A percentile compares a stretch with the other conserved stretches of the same genome.
Conservation (phyloP, 2,329 filamentous ascomycete genomes). For the Hansfordia pulvinata region DNA sequence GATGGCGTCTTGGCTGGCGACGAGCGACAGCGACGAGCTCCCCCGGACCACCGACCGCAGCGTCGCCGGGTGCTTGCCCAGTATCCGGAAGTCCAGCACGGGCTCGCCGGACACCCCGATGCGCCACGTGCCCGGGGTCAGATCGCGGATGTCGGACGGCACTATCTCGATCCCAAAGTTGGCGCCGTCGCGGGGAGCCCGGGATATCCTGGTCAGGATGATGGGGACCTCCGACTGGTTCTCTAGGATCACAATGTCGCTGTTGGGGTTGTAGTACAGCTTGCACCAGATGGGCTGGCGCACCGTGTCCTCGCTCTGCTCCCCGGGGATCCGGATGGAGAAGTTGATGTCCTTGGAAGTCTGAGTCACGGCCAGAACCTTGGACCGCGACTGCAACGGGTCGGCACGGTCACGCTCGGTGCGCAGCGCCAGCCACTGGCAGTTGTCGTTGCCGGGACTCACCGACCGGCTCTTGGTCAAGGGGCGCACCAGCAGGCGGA, state of each 20-base stretch:
- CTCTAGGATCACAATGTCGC: constrained; percentile 41
- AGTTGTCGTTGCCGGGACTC: constrained; percentile 41
- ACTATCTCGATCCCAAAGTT: constrained; percentile 29
- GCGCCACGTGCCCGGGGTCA: constrained; percentile 42
- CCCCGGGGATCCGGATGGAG: constrained; percentile 39
- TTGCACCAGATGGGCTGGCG: constrained; percentile 43
- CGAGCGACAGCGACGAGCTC: constrained; percentile 13
- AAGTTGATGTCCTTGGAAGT: constrained; percentile 47
- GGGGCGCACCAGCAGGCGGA: constrained; percentile 43
- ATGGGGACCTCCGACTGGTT: constrained; percentile 43
- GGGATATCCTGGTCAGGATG: constrained; percentile 29
- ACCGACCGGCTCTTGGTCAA: constrained; percentile 38
- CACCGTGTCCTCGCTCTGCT: constrained; percentile 25
- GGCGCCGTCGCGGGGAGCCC: constrained; percentile 23
- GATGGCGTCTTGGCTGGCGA: constrained; percentile 18
- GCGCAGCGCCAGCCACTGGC: constrained; percentile 41
- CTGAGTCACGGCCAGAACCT: constrained; percentile 46
- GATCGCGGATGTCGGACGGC: constrained; percentile 27
- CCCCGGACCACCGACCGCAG: constrained; percentile 19
- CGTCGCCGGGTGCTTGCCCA: constrained; percentile 37
- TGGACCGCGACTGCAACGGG: constrained; percentile 36
- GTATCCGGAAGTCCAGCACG: constrained; percentile 42
- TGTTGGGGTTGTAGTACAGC: constrained; percentile 44
- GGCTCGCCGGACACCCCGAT: constrained; percentile 34
- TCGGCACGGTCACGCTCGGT: constrained; percentile 40